These are phyloP conservation scores for Diplodia intermedia DNA, from an alignment of 2,329 filamentous ascomycete species.

Conservation along the genomic window DNA sequence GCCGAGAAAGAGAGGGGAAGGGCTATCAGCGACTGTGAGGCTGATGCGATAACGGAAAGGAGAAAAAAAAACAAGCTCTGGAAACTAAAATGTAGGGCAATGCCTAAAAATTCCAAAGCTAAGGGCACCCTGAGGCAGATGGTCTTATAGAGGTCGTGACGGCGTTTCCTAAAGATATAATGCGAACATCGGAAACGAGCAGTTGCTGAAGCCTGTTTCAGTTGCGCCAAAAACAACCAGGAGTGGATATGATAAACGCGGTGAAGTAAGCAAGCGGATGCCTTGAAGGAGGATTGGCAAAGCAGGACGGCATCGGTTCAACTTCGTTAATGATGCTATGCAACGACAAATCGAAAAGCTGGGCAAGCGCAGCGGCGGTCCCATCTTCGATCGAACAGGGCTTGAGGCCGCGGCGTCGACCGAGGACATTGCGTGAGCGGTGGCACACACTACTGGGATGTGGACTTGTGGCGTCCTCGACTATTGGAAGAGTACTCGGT, in stretches of 20 bases:
- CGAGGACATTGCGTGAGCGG: constrained; percentile 7
- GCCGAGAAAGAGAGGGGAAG: constrained; percentile 23
- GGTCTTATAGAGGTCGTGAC: constrained; percentile 32
- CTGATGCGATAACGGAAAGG: not conserved
- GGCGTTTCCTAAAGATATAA: constrained; percentile 32
- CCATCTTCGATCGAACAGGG: constrained; percentile 17
- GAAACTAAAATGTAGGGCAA: constrained; percentile 24
- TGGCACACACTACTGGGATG: constrained; percentile 30
- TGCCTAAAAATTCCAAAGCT: constrained; percentile 30
- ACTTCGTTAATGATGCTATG: constrained; percentile 27
- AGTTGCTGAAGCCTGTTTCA: constrained; percentile 9
- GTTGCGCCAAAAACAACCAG: constrained; percentile 26
- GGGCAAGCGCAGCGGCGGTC: constrained; percentile 24
- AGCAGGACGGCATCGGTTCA: constrained; percentile 17
- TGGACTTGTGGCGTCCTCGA: constrained; percentile 48
- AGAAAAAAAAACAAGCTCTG: not conserved
- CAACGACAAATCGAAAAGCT: constrained; percentile 29
- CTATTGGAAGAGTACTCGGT: constrained; percentile 51
- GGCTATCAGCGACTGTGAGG: not conserved
- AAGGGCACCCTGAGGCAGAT: constrained; percentile 34
- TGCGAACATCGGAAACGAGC: constrained; percentile 25
- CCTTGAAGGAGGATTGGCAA: constrained; percentile 11
- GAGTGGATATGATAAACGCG: constrained; percentile 28
- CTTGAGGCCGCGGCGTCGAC: constrained; percentile 10
- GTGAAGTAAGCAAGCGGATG: constrained; percentile 19